Percentiles rank a stretch among this genome's conserved stretches.
Evolutionary conservation across 805 yeast genomes (phyloP).

Genomic region (Candida awuae): DNA sequence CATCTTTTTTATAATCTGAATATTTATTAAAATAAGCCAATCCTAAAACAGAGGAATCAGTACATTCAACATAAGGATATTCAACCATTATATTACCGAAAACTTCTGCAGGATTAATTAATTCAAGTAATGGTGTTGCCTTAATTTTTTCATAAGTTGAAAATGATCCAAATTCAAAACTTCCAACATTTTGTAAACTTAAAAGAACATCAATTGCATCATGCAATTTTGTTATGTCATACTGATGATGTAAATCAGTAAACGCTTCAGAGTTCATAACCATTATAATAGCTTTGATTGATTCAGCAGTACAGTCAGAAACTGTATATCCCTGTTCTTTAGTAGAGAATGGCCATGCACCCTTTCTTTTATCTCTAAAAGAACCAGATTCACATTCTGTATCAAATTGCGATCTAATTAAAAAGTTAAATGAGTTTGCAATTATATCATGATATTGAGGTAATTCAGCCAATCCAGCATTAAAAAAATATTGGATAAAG

Average conservation of each 20-base stretch:
- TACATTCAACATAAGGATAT: constrained; percentile 96
- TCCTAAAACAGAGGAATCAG: constrained; percentile 91
- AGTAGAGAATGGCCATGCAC: constrained; percentile 96
- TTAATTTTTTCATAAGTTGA: constrained; percentile 85
- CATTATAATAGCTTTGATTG: constrained; percentile 89
- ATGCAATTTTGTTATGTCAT: constrained; percentile 45
- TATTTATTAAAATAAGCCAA: constrained; percentile 65
- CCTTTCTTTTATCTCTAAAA: constrained; percentile 73
- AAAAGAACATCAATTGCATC: constrained; percentile 73
- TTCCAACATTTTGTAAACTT: constrained; percentile 67
- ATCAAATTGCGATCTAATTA: constrained; percentile 78
- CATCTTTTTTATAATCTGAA: constrained; percentile 56
- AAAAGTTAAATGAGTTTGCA: constrained; percentile 57
- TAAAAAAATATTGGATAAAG: constrained; percentile 72
- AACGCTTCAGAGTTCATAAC: constrained; percentile 60
- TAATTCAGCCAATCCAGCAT: constrained; percentile 67
- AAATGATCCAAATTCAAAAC: constrained; percentile 82
- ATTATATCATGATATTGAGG: constrained; percentile 61
- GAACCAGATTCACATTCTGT: constrained; percentile 70
- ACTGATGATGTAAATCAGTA: constrained; percentile 30
- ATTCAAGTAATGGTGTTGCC: constrained; percentile 69
- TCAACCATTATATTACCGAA: constrained; percentile 98
- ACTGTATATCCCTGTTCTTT: constrained; percentile 95
- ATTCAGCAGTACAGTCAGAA: constrained; percentile 94
- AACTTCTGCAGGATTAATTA: constrained; percentile 92